These are phyloP conservation scores for Salix brachista DNA, from an alignment of 345 rosid species.

Conservation along the genomic window DNA sequence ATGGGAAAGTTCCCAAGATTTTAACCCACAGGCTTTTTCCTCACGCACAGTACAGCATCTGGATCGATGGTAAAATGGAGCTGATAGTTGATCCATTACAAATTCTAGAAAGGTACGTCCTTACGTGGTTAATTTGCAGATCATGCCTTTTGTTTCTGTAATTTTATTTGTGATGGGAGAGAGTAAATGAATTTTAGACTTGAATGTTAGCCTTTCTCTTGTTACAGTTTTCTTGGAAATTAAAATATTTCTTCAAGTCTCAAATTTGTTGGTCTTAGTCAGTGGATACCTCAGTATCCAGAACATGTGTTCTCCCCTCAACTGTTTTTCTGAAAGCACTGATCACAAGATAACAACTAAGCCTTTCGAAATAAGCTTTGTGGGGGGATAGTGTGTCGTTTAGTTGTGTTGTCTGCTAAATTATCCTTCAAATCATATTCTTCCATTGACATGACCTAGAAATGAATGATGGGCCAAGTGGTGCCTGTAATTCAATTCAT, in stretches of 20 bases:
- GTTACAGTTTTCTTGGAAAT: not conserved
- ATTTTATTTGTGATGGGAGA: not conserved
- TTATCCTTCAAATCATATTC: not conserved
- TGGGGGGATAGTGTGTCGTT: too few species aligned
- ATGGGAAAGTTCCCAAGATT: conserved; percentile 93
- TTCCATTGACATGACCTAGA: not conserved
- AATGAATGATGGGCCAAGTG: not conserved
- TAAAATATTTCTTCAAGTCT: not conserved
- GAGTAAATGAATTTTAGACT: not conserved
- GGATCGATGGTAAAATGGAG: conserved; percentile 99
- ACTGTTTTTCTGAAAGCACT: not conserved
- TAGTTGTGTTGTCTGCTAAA: too few species aligned
- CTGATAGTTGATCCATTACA: conserved; percentile 81
- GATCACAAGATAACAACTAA: not conserved
- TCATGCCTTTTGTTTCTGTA: not conserved
- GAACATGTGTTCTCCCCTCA: not conserved
- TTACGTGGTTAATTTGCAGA: not conserved
- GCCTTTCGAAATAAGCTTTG: too few species aligned
- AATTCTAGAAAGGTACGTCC: conserved; percentile 75
- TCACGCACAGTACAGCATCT: conserved; percentile 85
- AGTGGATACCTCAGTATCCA: not conserved
- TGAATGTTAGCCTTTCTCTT: not conserved
- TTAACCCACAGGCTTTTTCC: conserved; percentile 97
- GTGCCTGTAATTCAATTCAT: too few species aligned
- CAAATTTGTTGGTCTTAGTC: not conserved